These are phyloP conservation scores for Neofusicoccum parvum DNA, from an alignment of 2,329 filamentous ascomycete species.

Conservation along the genomic window DNA sequence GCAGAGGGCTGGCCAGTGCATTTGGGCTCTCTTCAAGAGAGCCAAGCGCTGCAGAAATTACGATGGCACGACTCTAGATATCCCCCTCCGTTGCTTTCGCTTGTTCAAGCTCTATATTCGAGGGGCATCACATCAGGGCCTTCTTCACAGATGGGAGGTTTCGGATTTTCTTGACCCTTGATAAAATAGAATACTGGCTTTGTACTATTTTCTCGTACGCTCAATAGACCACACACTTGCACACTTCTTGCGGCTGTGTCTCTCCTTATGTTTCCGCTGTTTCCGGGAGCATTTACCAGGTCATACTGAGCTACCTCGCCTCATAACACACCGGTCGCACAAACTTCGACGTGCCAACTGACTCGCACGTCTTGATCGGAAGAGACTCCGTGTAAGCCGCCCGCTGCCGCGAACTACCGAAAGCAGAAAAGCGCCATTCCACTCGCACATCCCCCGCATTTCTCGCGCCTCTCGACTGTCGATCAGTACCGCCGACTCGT, in stretches of 20 bases:
- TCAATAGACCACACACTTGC: background rate
- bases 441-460: slow-evolving; percentile 7
- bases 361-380: slow-evolving; percentile 5
- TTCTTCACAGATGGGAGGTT: background rate
- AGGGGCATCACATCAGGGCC: background rate
- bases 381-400: background rate
- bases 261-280: no score
- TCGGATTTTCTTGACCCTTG: background rate
- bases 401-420: background rate
- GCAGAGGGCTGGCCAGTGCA: background rate
- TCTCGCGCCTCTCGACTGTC: background rate
- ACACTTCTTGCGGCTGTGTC: background rate
- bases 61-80: background rate
- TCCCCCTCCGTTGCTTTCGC: slow-evolving; percentile 4
- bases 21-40: background rate
- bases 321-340: background rate
- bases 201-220: background rate
- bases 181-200: background rate
- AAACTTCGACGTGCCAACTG: background rate
- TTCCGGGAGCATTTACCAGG: no score
- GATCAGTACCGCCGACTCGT: background rate
- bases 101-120: background rate
- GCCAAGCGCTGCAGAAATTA: background rate
- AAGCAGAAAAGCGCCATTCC: background rate
- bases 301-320: background rate